Evolutionary conservation across 176 grass and related monocot genomes (phyloP).

Genomic region (Tuctoria greenei): DNA sequence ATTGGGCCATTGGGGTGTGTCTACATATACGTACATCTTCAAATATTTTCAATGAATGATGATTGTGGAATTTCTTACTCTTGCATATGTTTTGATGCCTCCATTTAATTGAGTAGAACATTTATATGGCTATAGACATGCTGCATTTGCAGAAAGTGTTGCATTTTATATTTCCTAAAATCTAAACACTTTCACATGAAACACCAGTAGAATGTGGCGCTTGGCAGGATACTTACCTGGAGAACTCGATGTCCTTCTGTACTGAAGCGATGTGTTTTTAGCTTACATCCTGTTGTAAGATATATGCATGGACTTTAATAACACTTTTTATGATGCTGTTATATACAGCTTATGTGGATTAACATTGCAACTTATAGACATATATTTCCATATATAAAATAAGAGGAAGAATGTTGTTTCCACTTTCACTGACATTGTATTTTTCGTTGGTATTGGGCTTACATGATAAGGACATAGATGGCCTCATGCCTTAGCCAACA

Average conservation of each 20-base stretch:
- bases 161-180: background rate
- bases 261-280: background rate
- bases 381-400: background rate
- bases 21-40: background rate
- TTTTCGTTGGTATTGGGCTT: constrained; percentile 10
- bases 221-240: background rate
- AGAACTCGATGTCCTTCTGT: background rate
- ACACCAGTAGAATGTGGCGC: background rate
- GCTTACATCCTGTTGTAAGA: background rate
- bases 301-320: background rate
- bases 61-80: background rate
- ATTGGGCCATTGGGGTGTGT: background rate
- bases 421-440: background rate
- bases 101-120: background rate
- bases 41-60: background rate
- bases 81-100: background rate
- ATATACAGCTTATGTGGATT: background rate
- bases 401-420: background rate
- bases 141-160: background rate
- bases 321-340: background rate
- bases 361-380: background rate
- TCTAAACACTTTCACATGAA: background rate
- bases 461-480: background rate
- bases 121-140: background rate
- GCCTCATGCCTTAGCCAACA: background rate